A percentile compares a stretch with the other conserved stretches of the same genome.
Evolutionary conservation across 2,329 filamentous ascomycete species (phyloP).

Genomic region (Botrytis pseudocinerea): DNA sequence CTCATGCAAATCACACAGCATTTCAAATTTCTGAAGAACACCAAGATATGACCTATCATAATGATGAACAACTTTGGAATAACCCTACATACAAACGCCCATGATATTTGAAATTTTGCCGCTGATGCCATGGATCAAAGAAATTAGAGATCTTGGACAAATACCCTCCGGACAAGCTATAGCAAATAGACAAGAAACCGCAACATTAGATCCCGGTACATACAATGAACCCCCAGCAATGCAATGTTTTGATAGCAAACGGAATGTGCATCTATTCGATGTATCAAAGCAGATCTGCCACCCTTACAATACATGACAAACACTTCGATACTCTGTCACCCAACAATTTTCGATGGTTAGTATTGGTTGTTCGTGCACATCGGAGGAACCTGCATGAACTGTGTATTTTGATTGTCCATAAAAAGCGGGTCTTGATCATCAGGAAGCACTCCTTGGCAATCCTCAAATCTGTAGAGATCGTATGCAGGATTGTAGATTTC

Average conservation of each 20-base stretch:
- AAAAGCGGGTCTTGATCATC: constrained; percentile 35
- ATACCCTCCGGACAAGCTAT: constrained; percentile 2
- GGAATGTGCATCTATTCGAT: constrained; percentile 12
- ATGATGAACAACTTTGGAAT: constrained; percentile 5
- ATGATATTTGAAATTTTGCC: not conserved
- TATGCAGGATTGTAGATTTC: constrained; percentile 32
- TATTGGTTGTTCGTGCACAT: constrained; percentile 24
- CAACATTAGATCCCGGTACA: not conserved
- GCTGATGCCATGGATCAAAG: constrained; percentile 3
- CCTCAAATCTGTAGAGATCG: constrained; percentile 33
- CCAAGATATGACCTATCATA: not conserved
- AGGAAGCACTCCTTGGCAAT: constrained; percentile 37
- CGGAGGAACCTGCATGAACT: constrained; percentile 24
- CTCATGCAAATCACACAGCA: not conserved
- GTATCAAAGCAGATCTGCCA: constrained; percentile 16
- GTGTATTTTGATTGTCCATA: constrained; percentile 28
- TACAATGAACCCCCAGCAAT: constrained; percentile 13
- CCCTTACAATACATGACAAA: constrained; percentile 21
- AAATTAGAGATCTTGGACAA: constrained; percentile 1
- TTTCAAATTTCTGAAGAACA: not conserved
- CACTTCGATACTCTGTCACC: not conserved
- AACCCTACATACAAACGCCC: constrained; percentile 20
- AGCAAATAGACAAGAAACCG: constrained; percentile 7
- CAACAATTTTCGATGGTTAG: constrained; percentile 1
- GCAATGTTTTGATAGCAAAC: constrained; percentile 16